These are phyloP conservation scores for Westerdykella aurantiaca DNA, from an alignment of 2,329 filamentous ascomycete species.

Conservation along the genomic window DNA sequence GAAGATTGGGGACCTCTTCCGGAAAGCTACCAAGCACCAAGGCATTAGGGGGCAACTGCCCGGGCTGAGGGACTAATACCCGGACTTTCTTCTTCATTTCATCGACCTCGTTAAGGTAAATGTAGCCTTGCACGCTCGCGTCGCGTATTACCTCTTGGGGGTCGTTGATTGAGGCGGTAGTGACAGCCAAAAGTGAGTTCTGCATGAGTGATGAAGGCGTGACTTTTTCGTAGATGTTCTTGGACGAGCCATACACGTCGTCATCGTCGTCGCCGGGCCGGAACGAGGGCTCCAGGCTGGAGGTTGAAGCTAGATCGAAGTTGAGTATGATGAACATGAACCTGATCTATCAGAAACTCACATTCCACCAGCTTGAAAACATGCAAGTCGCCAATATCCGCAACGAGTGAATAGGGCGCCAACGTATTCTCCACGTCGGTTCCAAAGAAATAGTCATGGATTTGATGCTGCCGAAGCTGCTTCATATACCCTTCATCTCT, in stretches of 20 bases:
- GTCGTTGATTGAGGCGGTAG: conserved; percentile 67
- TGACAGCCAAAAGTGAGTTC: conserved; percentile 78
- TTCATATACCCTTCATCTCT: conserved; percentile 70
- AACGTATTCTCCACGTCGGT: conserved; percentile 58
- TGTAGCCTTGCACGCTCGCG: conserved; percentile 81
- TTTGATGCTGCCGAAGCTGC: conserved; percentile 64
- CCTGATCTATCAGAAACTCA: conserved; percentile 28
- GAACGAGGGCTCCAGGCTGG: conserved; percentile 19
- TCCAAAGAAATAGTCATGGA: conserved; percentile 94
- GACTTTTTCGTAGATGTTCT: conserved; percentile 54
- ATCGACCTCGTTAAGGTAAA: conserved; percentile 90
- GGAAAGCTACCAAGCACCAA: conserved; percentile 84
- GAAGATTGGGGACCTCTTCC: conserved; percentile 70
- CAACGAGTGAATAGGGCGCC: conserved; percentile 79
- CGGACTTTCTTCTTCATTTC: conserved; percentile 74
- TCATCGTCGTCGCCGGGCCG: conserved; percentile 45
- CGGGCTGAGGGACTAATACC: conserved; percentile 76
- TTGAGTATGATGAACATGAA: background rate
- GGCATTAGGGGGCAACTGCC: conserved; percentile 70
- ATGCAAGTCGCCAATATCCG: conserved; percentile 68
- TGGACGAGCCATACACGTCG: conserved; percentile 37
- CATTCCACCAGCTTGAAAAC: conserved; percentile 54
- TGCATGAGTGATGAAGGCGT: conserved; percentile 63
- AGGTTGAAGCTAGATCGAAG: background rate
- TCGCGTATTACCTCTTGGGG: conserved; percentile 67